Evolutionary conservation across 495 filamentous ascomycete species (phyloP), one percentile per base, ranked within the genome.

Genomic region (Aeminium ludgeri): DNA sequence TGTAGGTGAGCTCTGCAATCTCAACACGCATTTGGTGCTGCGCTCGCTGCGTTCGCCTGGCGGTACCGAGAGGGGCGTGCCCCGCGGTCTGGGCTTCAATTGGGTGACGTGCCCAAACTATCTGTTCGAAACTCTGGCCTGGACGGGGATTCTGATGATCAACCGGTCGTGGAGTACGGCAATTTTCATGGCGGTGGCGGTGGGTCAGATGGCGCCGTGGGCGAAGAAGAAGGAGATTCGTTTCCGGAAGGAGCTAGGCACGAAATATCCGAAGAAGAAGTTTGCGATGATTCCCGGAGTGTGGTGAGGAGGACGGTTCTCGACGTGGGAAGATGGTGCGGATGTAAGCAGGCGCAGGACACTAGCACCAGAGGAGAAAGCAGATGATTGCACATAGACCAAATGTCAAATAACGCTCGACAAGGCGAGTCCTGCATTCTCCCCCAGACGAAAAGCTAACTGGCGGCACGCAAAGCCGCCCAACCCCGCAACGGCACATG

Each of bases 81-180:
- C 89, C 0, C 62, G 65, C 30, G 87, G 87, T 15, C 73, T 84
- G 41, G 84, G 85, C n/a, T 95, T 94, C 63, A 65, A 62, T 53
- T 52, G 72, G 30, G 89, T 96, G 30, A 97, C 89, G 10, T 91
- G 85, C 68, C 89, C 89, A 17, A 97, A 97, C 66, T 97, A 97
- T 63, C 71, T 86, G 63, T 97, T 93, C 54, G 89, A 97, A 67
- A 68, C 78, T 10, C 49, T 89, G 29, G 71, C 83, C 1, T 97
- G 89, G 89, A 38, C 79, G 13, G 85, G 82, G 32, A 65, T 96
- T 12, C 66, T 63, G 56, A 61, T 86, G 34, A 55, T 91, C 17
- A 81, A 78, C 46, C 69, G 82, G 59, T 91, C 77, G 60, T 78
- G 71, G 65, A 74, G 74, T 41, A 76, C 82, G 0, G 58, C 74